Evolutionary conservation across 129 eudicot genomes (phyloP), one percentile per base, ranked within the genome.

Genomic region (Oenanthe sinensis): DNA sequence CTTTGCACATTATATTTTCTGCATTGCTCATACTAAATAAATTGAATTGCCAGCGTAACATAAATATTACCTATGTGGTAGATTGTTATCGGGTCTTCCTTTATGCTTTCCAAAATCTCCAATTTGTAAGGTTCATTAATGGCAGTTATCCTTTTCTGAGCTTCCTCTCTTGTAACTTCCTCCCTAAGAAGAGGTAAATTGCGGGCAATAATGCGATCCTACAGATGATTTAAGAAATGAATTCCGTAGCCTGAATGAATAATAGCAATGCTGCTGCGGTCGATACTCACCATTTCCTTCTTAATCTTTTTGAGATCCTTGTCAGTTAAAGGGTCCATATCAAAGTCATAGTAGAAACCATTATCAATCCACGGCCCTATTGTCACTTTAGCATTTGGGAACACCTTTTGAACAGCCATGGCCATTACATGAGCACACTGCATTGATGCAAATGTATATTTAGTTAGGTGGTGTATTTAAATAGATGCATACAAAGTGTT

Each of bases 371-470:
- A 96, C 44, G 99, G 99, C 50, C 99, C 99, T 69, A 96, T 96
- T 1, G 99, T 96, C 58, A 96, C 99, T 90, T 92, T 96, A 39
- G 99, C 99, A 83, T 92, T 87, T 0, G 99, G 99, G 47, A 85
- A 92, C 48, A 92, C 87, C 85, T 92, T 96, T 87, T 96, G 99
- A 82, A 96, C 97, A 40, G 99, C 99, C 99, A 96, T 96, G 81
- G 99, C 99, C 99, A 96, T 92, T 12, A 96, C 99, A 96, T 96
- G 97, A 83, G 99, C 99, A 92, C 99, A 92, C 99, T 96, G 95
- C 90, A 88, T 63, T 47, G 45, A 89, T 26, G 36, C 39, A 74
- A 69, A 76, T 40, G 67, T 78, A 33, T 72, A 77, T 40, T 62
- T 71, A 75, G 73, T 44, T 58, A 75, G 12, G 78, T 43, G 22